Evolutionary conservation across 1,284 basidiomycete genomes (phyloP), one percentile per base, ranked within the genome.

Genomic region (Puccinia horiana): DNA sequence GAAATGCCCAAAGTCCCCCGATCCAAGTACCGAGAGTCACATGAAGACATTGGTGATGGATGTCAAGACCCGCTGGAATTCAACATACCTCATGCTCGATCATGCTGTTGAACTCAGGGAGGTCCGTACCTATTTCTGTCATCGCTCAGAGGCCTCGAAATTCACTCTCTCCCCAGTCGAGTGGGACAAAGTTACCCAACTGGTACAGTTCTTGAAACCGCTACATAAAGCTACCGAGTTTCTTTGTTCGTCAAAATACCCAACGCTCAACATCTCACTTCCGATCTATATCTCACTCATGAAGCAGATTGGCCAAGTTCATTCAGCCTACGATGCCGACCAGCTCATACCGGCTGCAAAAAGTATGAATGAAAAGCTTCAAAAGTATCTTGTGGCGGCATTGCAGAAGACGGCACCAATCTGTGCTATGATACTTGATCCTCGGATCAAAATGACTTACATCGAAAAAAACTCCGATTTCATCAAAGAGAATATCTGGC

Each of bases 241-340:
- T 9, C 29, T 76, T n/a, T 76, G 75, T 44, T 12, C 8, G 12
- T 76, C 75, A 44, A 47, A 76, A 44, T 76, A 76, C 29, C 75
- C 75, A 40, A 76, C 75, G 6, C 42, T 76, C 26, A 75, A 32
- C 26, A 32, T 47, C 5, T 9, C 58, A 4, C 9, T 76, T 9
- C 75, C 75, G 4, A 29, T 76, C 14, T 76, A 61, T 35, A 76
- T 76, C 12, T 61, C 37, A 6, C 56, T 76, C 23, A 58, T 76
- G 23, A 65, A 56, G 35, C 4, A 37, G 1, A 32, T 52, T 6
- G 5, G 11, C 5, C 6, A 20, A 9, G 20, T 11, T 69, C 6
- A 20, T 14, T 6, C n/a, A 9, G 1, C 4, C 1, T 70, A 70
- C 32, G 11, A 70, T 44, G 5, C 47, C 4, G 3, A 4, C 14